Base-by-base conservation (phyloP, 2,329 filamentous ascomycete species). In the Sporothrix brasiliensis region DNA sequence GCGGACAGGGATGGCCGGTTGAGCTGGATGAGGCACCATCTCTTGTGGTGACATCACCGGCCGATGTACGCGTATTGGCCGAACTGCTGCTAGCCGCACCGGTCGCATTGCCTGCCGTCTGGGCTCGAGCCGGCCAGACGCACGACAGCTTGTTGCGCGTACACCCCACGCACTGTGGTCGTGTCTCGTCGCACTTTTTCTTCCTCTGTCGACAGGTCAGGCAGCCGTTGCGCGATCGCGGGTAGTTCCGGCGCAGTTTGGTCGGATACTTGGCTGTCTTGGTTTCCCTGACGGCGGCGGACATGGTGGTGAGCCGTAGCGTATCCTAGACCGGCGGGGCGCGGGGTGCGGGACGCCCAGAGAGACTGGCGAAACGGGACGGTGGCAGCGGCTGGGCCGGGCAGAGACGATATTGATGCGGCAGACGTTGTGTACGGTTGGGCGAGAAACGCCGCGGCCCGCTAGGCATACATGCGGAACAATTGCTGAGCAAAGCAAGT, bases 131-230 rank as follows among this genome's bases (percentile, higher is more conserved):
- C 10, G 73, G 73, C 74, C 74, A 75, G 10, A 68, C 56, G 24
- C 74, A 75, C 9, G 61, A 44, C 50, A 74, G 72, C 69, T 69
- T 50, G 67, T 72, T 74, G 44, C 74, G 73, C n/a, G 21, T 13
- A 54, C 74, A 75, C 24, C 61, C 72, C 0, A 63, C n/a, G 24
- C 74, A 75, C 14, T 49, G n/a, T 0, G 73, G 74, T 47, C 65
- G 63, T 19, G 50, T 41, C 63, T 75, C 74, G 41, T 75, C 74
- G 54, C 74, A 75, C 73, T 74, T 74, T 14, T 74, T 74, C 69
- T 74, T 74, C 9, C 74, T 69, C 67, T 73, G 74, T 1, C 74
- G 74, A 30, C 74, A 75, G 0, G 74, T 72, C 47, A 75, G 34
- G 47, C 74, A 75, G 58, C 74, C 74, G 14, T 52, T 71, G 30